Conservation (phyloP, 2,329 filamentous ascomycete species). For the Nemania abortiva region DNA sequence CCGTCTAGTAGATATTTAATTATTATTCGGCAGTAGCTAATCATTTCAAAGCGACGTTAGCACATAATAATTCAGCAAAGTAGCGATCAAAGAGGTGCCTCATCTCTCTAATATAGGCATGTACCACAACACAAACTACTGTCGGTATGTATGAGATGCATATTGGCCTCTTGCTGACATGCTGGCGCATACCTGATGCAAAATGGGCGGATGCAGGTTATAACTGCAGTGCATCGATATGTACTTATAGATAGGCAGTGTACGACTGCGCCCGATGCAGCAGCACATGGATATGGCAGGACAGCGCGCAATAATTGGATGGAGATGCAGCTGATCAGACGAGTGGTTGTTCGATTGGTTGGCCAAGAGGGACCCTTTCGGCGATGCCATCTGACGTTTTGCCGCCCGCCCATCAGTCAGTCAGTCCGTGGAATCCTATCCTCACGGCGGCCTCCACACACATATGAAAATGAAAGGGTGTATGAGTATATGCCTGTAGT, state of each 20-base stretch:
- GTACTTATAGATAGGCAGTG: background rate
- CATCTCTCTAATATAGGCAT: slow-evolving; percentile 20
- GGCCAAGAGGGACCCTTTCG: slow-evolving; percentile 34
- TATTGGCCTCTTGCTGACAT: slow-evolving; percentile 27
- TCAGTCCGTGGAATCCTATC: slow-evolving; percentile 28
- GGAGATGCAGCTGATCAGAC: slow-evolving; percentile 39
- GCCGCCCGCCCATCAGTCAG: slow-evolving; percentile 38
- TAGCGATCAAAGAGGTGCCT: slow-evolving; percentile 10
- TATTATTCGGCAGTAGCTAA: no score
- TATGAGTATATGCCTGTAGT: slow-evolving; percentile 2
- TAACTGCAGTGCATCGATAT: background rate
- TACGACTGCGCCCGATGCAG: slow-evolving; percentile 26
- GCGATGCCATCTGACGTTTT: slow-evolving; percentile 42
- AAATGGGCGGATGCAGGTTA: slow-evolving; percentile 32
- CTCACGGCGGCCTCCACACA: slow-evolving; percentile 28
- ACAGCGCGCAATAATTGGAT: slow-evolving; percentile 37
- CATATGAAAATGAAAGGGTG: slow-evolving; percentile 1
- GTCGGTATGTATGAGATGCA: slow-evolving; percentile 31
- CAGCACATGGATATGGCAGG: slow-evolving; percentile 28
- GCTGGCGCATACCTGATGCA: slow-evolving; percentile 36
- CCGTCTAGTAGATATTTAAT: background rate
- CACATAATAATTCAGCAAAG: slow-evolving; percentile 16
- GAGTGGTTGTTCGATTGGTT: slow-evolving; percentile 38
- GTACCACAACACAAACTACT: slow-evolving; percentile 19
- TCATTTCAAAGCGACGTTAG: slow-evolving; percentile 10